Evolutionary conservation across 805 yeast genomes (phyloP).

Genomic region (Teunomyces aglyptinius): DNA sequence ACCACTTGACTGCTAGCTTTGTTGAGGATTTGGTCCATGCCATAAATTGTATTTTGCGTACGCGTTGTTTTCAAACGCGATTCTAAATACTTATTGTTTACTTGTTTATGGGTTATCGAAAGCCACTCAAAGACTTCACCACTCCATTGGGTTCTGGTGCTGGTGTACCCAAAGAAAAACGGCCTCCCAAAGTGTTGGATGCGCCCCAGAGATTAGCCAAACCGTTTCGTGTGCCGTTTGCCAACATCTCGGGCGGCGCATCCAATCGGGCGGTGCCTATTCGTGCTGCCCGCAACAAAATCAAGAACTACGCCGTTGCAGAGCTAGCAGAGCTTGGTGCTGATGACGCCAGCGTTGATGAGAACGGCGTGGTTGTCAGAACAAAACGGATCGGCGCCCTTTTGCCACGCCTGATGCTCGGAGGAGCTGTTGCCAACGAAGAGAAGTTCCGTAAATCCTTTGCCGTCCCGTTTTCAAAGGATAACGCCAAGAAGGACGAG

Average conservation of each 20-base stretch:
- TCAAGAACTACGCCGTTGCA: slow-evolving; percentile 30
- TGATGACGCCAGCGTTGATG: slow-evolving; percentile 30
- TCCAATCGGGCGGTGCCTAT: slow-evolving; percentile 16
- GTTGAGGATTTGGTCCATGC: slow-evolving; percentile 44
- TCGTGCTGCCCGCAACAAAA: slow-evolving; percentile 30
- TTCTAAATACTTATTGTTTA: too few species aligned
- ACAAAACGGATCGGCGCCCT: slow-evolving; percentile 52
- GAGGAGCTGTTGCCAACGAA: slow-evolving; percentile 38
- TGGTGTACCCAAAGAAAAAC: slow-evolving; percentile 54
- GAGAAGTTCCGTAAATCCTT: slow-evolving; percentile 46
- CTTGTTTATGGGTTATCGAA: slow-evolving; percentile 21
- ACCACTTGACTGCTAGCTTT: slow-evolving; percentile 76
- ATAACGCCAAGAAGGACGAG: slow-evolving; percentile 30
- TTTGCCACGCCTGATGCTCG: slow-evolving; percentile 50
- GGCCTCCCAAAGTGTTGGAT: slow-evolving; percentile 54
- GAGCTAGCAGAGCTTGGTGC: slow-evolving; percentile 16
- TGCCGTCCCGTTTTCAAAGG: slow-evolving; percentile 55
- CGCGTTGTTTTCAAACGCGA: slow-evolving; percentile 1
- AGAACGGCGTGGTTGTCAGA: slow-evolving; percentile 26
- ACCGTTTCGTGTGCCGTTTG: slow-evolving; percentile 71
- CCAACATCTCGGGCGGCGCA: slow-evolving; percentile 13
- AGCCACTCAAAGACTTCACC: slow-evolving; percentile 38
- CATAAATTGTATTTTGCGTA: neutral
- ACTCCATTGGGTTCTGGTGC: slow-evolving; percentile 67
- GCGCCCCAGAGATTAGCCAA: slow-evolving; percentile 52